phyloP scores from a whole-genome alignment of 1,284 basidiomycete species.

The Rhodotorula glutinis region DNA sequence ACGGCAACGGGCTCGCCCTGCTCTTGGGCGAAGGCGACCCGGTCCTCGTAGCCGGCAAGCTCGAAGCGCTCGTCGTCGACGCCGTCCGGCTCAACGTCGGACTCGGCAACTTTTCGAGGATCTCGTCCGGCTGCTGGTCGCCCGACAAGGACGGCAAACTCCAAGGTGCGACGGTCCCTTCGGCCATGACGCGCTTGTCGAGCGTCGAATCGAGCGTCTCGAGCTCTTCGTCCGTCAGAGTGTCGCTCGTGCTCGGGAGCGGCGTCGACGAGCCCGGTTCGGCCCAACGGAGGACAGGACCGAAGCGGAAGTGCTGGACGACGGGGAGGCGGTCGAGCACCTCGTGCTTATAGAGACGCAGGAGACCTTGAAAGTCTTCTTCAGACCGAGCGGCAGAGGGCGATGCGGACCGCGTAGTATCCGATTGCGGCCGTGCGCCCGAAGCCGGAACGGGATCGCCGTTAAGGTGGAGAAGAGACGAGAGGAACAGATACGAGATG shows the following conservation, averaged over 20 bases:
- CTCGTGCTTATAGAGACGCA: constrained; percentile 98
- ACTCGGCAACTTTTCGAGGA: constrained; percentile 6
- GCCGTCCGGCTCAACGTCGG: neutral
- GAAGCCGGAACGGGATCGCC: constrained; percentile 57
- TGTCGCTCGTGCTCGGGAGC: constrained; percentile 23
- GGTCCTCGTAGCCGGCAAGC: neutral
- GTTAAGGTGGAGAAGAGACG: constrained; percentile 70
- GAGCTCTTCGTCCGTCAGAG: constrained; percentile 6
- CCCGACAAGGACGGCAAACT: constrained; percentile 16
- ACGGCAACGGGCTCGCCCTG: neutral
- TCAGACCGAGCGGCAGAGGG: neutral
- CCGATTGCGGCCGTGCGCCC: constrained; percentile 73
- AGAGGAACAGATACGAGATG: constrained; percentile 46
- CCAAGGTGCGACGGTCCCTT: constrained; percentile 35
- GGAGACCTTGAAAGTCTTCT: constrained; percentile 80
- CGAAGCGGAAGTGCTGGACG: constrained; percentile 88
- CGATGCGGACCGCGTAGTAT: too few species aligned
- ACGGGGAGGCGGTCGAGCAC: constrained; percentile 92
- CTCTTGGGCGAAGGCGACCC: neutral
- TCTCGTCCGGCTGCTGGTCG: neutral
- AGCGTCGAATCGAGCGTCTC: constrained; percentile 2
- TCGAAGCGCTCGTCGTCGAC: neutral
- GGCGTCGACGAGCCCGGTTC: neutral
- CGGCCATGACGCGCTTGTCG: constrained; percentile 7
- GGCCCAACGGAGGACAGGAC: constrained; percentile 47